These are phyloP conservation scores for Ceratocystis eucalypticola DNA, from an alignment of 2,329 filamentous ascomycete genomes.

Conservation along the genomic window DNA sequence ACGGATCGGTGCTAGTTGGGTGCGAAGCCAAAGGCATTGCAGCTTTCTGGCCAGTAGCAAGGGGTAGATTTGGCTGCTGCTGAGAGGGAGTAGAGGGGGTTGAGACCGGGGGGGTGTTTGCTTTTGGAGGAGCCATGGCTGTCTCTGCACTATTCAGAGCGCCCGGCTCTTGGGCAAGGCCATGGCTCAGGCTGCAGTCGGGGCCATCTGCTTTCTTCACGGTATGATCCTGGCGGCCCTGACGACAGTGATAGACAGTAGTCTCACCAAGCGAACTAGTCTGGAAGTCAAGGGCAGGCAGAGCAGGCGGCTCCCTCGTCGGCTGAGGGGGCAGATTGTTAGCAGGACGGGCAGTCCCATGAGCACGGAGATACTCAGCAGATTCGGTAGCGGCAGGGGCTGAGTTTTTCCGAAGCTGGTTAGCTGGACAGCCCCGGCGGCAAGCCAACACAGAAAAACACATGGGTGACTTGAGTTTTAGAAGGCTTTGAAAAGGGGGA, in stretches of 20 bases:
- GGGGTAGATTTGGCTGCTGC: not conserved
- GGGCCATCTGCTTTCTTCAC: not conserved
- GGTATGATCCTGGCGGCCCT: not conserved
- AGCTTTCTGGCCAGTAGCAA: not conserved
- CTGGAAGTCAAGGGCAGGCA: constrained; percentile 12
- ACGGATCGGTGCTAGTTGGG: not conserved
- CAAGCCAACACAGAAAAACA: constrained; percentile 10
- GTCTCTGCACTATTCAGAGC: not conserved
- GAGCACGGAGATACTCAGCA: not conserved
- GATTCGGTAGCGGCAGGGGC: not conserved
- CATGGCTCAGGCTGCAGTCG: not conserved
- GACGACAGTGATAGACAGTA: not conserved
- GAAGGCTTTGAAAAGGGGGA: too few species aligned
- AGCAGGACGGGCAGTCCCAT: not conserved
- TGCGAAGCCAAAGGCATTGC: not conserved
- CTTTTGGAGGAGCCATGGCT: not conserved
- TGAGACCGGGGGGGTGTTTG: not conserved
- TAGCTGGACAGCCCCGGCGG: constrained; percentile 2
- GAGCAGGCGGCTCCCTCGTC: not conserved
- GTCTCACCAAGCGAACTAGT: not conserved
- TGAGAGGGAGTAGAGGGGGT: not conserved
- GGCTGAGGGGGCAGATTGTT: not conserved
- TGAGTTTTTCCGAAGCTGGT: not conserved
- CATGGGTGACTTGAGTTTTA: not conserved
- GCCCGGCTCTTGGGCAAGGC: not conserved